Conservation (phyloP, 768 basidiomycete genomes). For the Erythrobasidium yunnanense region DNA sequence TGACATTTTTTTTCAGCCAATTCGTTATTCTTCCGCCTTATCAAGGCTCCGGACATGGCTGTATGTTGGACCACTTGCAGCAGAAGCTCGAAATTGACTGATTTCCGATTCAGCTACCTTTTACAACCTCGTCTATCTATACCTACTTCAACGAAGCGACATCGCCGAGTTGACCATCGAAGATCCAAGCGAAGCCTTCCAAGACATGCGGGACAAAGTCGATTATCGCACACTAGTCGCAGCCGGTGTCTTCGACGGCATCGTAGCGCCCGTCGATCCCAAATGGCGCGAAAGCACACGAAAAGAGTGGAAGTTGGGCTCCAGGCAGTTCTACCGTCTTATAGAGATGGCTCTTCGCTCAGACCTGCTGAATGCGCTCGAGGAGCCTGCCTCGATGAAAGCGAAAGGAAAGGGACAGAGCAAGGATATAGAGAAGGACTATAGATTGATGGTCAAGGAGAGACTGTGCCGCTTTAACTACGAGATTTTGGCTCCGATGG, state of each 20-base stretch:
- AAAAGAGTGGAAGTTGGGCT: conserved; percentile 67
- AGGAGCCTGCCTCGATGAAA: background rate
- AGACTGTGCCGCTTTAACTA: conserved; percentile 83
- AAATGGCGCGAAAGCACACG: conserved; percentile 70
- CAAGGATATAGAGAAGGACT: conserved; percentile 48
- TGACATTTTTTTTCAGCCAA: conserved; percentile 53
- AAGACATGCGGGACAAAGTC: conserved; percentile 84
- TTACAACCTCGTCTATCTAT: conserved; percentile 72
- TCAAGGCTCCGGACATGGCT: conserved; percentile 80
- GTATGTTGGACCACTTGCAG: conserved; percentile 46
- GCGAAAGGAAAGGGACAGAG: background rate
- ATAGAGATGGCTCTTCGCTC: conserved; percentile 79
- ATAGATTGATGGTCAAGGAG: conserved; percentile 76
- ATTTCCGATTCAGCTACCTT: conserved; percentile 55
- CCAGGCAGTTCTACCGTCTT: conserved; percentile 89
- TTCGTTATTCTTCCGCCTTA: conserved; percentile 86
- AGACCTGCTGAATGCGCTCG: conserved; percentile 57
- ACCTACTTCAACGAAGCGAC: conserved; percentile 54
- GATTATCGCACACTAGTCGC: conserved; percentile 69
- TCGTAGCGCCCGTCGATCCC: conserved; percentile 51
- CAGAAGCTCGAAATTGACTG: background rate
- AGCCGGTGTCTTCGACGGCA: conserved; percentile 51
- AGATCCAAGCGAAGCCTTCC: conserved; percentile 95
- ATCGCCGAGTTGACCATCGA: conserved; percentile 89
- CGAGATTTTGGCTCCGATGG: conserved; percentile 62